Conservation (phyloP, 768 basidiomycete species). For the Lactarius vividus region DNA sequence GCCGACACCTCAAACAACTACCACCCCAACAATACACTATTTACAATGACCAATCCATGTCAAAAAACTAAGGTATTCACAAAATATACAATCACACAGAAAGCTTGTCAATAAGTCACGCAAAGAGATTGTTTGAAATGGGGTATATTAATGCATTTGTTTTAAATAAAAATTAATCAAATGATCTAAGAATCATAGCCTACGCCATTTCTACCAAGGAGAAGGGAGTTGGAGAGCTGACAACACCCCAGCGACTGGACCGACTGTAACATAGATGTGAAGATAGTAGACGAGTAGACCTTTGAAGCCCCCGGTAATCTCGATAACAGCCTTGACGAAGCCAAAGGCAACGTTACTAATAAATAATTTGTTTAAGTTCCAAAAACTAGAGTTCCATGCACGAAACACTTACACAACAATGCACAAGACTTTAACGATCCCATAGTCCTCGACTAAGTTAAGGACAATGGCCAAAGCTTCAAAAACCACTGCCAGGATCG, state of each 20-base stretch:
- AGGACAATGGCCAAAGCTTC: background rate
- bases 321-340: background rate
- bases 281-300: background rate
- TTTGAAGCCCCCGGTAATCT: background rate
- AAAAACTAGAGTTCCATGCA: background rate
- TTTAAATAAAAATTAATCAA: background rate
- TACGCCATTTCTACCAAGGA: background rate
- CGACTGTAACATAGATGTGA: background rate
- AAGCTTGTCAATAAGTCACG: too few relatives aligned
- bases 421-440: background rate
- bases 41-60: too few relatives aligned
- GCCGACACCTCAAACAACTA: too few relatives aligned
- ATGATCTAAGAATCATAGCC: background rate
- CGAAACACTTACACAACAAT: constrained; percentile 3
- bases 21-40: too few relatives aligned
- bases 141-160: background rate
- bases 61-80: too few relatives aligned
- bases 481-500: background rate
- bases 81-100: too few relatives aligned
- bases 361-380: background rate
- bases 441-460: background rate
- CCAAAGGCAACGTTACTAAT: background rate
- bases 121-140: background rate
- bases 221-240: background rate
- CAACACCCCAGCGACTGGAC: background rate